A percentile compares a stretch with the other conserved stretches of the same genome.
Conservation (phyloP, 352 stramenopile genomes). For the Pythium grandisporangium region DNA sequence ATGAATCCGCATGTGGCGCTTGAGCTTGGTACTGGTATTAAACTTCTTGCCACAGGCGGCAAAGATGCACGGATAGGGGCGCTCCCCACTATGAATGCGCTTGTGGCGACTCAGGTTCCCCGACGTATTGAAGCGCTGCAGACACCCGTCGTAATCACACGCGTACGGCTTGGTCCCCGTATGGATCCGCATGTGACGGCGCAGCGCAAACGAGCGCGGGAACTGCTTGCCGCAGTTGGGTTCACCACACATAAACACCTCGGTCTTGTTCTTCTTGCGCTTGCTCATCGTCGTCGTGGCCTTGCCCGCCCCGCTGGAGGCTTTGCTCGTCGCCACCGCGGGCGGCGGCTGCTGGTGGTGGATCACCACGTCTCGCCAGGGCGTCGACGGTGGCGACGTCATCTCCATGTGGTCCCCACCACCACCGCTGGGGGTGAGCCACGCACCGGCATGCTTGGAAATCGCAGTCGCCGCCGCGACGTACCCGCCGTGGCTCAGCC, state of each 20-base stretch:
- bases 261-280: conserved; percentile 37
- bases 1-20: conserved; percentile 83
- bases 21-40: conserved; percentile 86
- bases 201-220: conserved; percentile 72
- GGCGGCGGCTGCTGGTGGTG: no score
- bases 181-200: conserved; percentile 79
- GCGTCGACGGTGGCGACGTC: no score
- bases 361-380: neutral
- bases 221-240: conserved; percentile 81
- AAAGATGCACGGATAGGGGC: conserved; percentile 74
- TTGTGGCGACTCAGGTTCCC: conserved; percentile 84
- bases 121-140: conserved; percentile 81
- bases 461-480: no score
- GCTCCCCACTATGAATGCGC: conserved; percentile 78
- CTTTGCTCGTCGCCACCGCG: no score
- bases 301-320: neutral
- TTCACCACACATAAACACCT: conserved; percentile 65
- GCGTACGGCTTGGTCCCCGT: conserved; percentile 76
- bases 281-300: conserved; percentile 9
- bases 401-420: no score
- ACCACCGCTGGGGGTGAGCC: no score
- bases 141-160: conserved; percentile 67
- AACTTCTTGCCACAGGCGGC: conserved; percentile 76
- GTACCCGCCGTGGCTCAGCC: no score
- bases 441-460: no score